Evolutionary conservation across 176 grass and related monocot genomes (phyloP).

Genomic region (bread wheat (Triticum aestivum)): DNA sequence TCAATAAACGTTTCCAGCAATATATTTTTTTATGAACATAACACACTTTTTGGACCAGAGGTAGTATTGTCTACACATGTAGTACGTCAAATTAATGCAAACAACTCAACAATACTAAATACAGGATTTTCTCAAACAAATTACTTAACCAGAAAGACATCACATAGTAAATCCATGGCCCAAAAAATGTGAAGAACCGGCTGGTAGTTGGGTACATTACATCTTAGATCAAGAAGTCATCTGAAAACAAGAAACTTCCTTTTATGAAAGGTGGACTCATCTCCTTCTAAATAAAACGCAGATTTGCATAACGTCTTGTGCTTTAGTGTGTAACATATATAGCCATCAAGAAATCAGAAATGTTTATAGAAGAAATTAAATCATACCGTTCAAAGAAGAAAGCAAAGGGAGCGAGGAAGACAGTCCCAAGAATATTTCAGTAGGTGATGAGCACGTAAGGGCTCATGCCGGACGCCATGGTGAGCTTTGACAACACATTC

Average conservation of each 20-base stretch:
- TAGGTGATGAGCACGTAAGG: conserved; percentile 80
- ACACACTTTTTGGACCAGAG: too few relatives aligned
- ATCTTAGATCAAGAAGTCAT: not conserved
- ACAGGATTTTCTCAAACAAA: too few relatives aligned
- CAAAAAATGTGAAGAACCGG: not conserved
- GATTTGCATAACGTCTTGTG: not conserved
- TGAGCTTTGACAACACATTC: conserved; percentile 77
- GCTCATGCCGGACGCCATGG: conserved; percentile 84
- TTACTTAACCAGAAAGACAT: not conserved
- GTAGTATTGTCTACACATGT: too few relatives aligned
- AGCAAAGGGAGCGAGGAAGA: conserved; percentile 57
- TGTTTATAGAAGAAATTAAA: not conserved
- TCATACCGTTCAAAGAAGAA: conserved; percentile 57
- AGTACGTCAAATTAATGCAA: too few relatives aligned
- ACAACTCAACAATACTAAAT: too few relatives aligned
- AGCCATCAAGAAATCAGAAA: not conserved
- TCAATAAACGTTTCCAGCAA: too few relatives aligned
- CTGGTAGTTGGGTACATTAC: too few relatives aligned
- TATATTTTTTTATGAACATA: too few relatives aligned
- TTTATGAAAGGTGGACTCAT: too few relatives aligned
- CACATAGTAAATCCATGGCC: not conserved
- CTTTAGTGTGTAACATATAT: not conserved
- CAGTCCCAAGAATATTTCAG: conserved; percentile 66
- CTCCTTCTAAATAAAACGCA: too few relatives aligned
- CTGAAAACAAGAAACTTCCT: not conserved